These are phyloP conservation scores for Debaryomyces singareniensis DNA, from an alignment of 1,139 yeast species.

Conservation along the genomic window DNA sequence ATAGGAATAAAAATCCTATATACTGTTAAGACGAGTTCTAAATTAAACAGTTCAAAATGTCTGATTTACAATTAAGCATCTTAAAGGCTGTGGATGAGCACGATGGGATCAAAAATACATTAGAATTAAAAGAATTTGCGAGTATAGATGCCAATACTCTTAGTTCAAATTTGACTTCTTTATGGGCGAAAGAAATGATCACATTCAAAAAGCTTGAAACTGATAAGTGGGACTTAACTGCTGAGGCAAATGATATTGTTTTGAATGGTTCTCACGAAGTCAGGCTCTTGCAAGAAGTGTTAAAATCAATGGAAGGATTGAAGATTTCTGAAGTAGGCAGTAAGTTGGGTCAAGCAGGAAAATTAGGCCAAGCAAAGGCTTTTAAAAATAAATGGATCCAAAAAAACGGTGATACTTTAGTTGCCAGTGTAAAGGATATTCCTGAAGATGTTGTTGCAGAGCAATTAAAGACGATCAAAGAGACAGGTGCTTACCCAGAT, in stretches of 20 bases:
- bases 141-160: conserved; percentile 32
- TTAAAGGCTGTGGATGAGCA: conserved; percentile 55
- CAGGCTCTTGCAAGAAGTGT: conserved; percentile 70
- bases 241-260: conserved; percentile 78
- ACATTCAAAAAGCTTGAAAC: conserved; percentile 66
- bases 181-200: conserved; percentile 81
- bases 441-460: conserved; percentile 67
- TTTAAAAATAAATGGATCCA: conserved; percentile 96
- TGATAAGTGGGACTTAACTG: conserved; percentile 70
- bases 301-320: conserved; percentile 69
- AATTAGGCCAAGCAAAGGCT: conserved; percentile 96
- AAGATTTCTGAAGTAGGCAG: conserved; percentile 75
- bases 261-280: conserved; percentile 84
- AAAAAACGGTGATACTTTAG: conserved; percentile 77
- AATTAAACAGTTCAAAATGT: conserved; percentile 34
- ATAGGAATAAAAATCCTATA: too few species aligned
- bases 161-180: conserved; percentile 75
- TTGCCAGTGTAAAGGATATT: conserved; percentile 44
- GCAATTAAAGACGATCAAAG: conserved; percentile 53
- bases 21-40: too few species aligned
- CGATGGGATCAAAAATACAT: conserved; percentile 61
- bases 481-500: conserved; percentile 52
- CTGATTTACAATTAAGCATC: conserved; percentile 51
- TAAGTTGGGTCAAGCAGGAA: conserved; percentile 76
- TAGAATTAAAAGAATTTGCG: conserved; percentile 44